A percentile compares a stretch with the other conserved stretches of the same genome.
phyloP scores from a whole-genome alignment of 768 basidiomycete species.

The Suillus luteus region DNA sequence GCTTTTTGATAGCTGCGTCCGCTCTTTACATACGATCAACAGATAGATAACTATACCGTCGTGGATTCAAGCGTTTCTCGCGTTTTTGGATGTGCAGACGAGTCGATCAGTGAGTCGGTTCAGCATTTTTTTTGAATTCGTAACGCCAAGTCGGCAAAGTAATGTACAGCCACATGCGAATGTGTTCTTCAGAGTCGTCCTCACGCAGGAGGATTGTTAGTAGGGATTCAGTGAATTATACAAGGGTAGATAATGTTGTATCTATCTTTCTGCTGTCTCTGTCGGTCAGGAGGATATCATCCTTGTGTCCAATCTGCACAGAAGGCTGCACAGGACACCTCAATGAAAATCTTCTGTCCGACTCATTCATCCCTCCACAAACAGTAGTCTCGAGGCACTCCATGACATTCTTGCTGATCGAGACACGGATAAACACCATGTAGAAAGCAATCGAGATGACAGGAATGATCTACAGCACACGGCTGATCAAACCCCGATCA shows the following conservation, averaged over 20 bases:
- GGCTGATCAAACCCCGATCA: not conserved
- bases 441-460: not conserved
- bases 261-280: not conserved
- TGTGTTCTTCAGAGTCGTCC: not conserved
- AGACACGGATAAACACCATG: not conserved
- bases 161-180: not conserved
- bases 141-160: not conserved
- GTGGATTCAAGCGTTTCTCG: not conserved
- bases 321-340: not conserved
- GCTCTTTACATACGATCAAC: not conserved
- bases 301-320: not conserved
- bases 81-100: not conserved
- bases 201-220: not conserved
- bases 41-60: not conserved
- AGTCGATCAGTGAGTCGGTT: not conserved
- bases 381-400: not conserved
- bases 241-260: not conserved
- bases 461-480: not conserved
- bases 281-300: not conserved
- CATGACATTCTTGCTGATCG: not conserved
- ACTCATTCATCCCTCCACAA: not conserved
- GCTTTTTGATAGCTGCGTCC: not conserved
- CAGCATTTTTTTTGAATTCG: not conserved
- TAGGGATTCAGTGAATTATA: not conserved
- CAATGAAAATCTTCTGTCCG: not conserved